These are phyloP conservation scores for Lobosporangium transversale DNA, from an alignment of 192 early-diverging fungal genomes.

Conservation along the genomic window DNA sequence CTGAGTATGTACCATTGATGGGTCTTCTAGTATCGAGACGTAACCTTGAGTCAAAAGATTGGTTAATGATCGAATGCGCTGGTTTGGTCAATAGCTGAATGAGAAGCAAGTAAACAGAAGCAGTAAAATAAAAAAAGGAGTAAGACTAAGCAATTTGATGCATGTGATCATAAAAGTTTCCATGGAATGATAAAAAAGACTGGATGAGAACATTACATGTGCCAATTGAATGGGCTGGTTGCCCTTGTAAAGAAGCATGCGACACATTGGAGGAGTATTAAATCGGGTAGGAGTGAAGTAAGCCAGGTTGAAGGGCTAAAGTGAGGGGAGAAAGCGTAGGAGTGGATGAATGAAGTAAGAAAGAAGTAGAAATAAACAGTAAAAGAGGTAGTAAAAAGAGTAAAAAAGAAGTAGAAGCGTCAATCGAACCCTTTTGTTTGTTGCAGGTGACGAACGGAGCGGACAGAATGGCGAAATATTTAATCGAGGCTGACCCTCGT, in stretches of 20 bases:
- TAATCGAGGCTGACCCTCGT: too few species aligned
- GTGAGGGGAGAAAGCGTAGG: background rate
- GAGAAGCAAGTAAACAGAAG: too few species aligned
- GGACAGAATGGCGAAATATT: background rate
- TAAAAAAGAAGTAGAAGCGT: background rate
- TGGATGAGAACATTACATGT: constrained; percentile 54
- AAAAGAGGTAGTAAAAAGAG: constrained; percentile 1
- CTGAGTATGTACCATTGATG: constrained; percentile 67
- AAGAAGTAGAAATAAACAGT: background rate
- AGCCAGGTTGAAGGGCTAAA: constrained; percentile 36
- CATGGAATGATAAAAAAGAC: background rate
- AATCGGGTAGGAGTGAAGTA: constrained; percentile 33
- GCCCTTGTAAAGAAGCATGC: constrained; percentile 82
- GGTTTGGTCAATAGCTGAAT: constrained; percentile 73
- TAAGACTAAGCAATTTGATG: background rate
- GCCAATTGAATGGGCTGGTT: constrained; percentile 77
- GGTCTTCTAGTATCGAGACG: constrained; percentile 69
- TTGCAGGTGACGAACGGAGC: background rate
- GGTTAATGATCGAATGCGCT: constrained; percentile 83
- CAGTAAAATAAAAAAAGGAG: background rate
- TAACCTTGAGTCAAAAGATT: constrained; percentile 79
- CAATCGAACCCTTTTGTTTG: background rate
- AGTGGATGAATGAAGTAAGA: background rate
- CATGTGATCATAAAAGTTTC: too few species aligned
- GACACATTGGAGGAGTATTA: constrained; percentile 68